Percentiles rank a stretch among this genome's conserved stretches.
phyloP scores from a whole-genome alignment of 1,284 basidiomycete species.

The Earliella scabrosa region DNA sequence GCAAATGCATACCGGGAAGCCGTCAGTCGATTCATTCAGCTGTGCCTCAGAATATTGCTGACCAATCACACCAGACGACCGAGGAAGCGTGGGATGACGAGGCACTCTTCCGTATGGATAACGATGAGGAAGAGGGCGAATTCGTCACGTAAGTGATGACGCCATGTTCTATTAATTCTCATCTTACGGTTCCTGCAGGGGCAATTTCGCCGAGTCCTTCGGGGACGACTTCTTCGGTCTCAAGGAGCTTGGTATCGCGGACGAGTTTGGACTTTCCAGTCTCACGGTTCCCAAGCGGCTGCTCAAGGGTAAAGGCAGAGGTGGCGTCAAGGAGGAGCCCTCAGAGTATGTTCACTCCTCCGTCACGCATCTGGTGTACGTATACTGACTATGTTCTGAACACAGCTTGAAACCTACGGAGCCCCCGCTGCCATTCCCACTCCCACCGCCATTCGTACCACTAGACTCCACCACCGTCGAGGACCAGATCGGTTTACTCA shows the following conservation, averaged over 20 bases:
- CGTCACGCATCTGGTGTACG: not conserved
- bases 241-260: slow-evolving; percentile 86
- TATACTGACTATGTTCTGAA: slow-evolving; percentile 6
- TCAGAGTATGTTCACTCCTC: slow-evolving; percentile 48
- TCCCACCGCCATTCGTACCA: slow-evolving; percentile 80
- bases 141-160: slow-evolving; percentile 62
- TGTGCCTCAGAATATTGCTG: not conserved
- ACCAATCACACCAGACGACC: slow-evolving; percentile 46
- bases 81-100: slow-evolving; percentile 76
- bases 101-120: slow-evolving; percentile 70
- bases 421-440: slow-evolving; percentile 85
- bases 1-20: slow-evolving; percentile 82
- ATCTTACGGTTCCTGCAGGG: slow-evolving; percentile 46
- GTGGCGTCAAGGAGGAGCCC: slow-evolving; percentile 40
- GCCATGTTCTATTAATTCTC: not conserved
- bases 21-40: slow-evolving; percentile 43
- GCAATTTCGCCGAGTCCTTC: slow-evolving; percentile 86
- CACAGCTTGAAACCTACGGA: slow-evolving; percentile 66
- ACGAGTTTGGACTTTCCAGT: slow-evolving; percentile 82
- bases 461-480: slow-evolving; percentile 69
- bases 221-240: slow-evolving; percentile 96
- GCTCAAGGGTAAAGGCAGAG: slow-evolving; percentile 70
- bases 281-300: slow-evolving; percentile 82
- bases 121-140: slow-evolving; percentile 77
- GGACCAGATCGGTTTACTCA: slow-evolving; percentile 85